Evolutionary conservation across 2,329 filamentous ascomycete genomes (phyloP).

Genomic region (Fusarium sp.): DNA sequence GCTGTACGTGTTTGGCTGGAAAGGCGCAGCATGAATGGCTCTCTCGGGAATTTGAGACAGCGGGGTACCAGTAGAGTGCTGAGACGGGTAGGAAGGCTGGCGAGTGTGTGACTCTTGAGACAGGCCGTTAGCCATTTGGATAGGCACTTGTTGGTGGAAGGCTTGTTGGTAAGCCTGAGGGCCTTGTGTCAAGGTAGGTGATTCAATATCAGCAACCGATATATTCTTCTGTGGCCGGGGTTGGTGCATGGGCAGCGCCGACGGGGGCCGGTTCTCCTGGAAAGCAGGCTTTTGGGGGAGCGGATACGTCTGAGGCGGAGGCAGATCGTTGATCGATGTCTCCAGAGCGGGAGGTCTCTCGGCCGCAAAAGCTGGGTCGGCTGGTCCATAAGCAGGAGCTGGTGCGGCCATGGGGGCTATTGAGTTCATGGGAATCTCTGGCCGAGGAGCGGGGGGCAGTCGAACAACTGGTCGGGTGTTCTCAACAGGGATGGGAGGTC

Average conservation of each 20-base stretch:
- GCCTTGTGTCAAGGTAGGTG: slow-evolving; percentile 73
- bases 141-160: slow-evolving; percentile 94
- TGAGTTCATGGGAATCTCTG: slow-evolving; percentile 45
- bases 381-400: slow-evolving; percentile 14
- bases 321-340: slow-evolving; percentile 64
- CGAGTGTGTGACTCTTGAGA: slow-evolving; percentile 73
- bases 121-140: slow-evolving; percentile 73
- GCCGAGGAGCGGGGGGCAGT: slow-evolving; percentile 74
- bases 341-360: slow-evolving; percentile 41
- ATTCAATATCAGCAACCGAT: slow-evolving; percentile 92
- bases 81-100: slow-evolving; percentile 77
- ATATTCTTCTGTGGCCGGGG: slow-evolving; percentile 95
- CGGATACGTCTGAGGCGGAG: slow-evolving; percentile 70
- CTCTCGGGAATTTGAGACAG: slow-evolving; percentile 93
- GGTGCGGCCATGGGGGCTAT: slow-evolving; percentile 30
- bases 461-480: slow-evolving; percentile 80
- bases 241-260: slow-evolving; percentile 84
- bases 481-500: slow-evolving; percentile 73
- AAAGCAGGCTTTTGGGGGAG: slow-evolving; percentile 70
- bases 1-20: slow-evolving; percentile 80
- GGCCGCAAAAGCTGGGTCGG: slow-evolving; percentile 32
- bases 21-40: slow-evolving; percentile 89
- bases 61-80: slow-evolving; percentile 81
- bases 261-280: slow-evolving; percentile 66
- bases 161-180: slow-evolving; percentile 86